Percentiles rank a stretch among this genome's conserved stretches.
These are phyloP conservation scores for Rhodotorula sp. DNA, from an alignment of 1,284 basidiomycete species.

Conservation along the genomic window DNA sequence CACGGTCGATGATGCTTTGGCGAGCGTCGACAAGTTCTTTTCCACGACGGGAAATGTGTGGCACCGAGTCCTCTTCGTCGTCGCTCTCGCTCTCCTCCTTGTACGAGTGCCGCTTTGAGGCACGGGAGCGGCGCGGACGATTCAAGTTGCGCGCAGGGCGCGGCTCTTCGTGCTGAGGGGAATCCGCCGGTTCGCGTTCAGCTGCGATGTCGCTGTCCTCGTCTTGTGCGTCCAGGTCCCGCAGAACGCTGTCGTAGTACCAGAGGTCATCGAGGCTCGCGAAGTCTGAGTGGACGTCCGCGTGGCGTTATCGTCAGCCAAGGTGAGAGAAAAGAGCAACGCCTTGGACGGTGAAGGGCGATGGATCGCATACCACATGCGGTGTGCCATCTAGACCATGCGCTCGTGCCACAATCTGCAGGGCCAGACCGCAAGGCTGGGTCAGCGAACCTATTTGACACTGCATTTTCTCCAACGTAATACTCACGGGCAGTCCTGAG, in stretches of 20 bases:
- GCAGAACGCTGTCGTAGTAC: not conserved
- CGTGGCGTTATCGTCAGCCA: too few relatives aligned
- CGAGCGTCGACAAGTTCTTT: not conserved
- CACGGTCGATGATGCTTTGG: rapidly evolving
- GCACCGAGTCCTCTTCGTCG: not conserved
- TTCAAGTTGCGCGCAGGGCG: not conserved
- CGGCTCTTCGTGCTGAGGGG: not conserved
- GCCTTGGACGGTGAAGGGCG: too few relatives aligned
- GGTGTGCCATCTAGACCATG: too few relatives aligned
- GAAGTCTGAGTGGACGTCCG: too few relatives aligned
- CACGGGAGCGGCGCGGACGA: not conserved
- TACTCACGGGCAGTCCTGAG: not conserved
- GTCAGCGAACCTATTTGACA: too few relatives aligned
- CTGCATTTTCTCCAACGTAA: too few relatives aligned
- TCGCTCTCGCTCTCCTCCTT: not conserved
- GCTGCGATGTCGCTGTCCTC: not conserved
- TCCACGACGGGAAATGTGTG: not conserved
- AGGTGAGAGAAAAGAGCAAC: too few relatives aligned
- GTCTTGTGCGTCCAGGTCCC: not conserved
- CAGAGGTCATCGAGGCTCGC: not conserved
- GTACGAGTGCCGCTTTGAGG: not conserved
- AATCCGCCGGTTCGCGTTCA: not conserved
- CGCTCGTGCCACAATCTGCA: too few relatives aligned
- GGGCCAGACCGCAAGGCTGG: too few relatives aligned
- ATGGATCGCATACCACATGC: too few relatives aligned